These are phyloP conservation scores for Zygotorulaspora danielsina DNA, from an alignment of 805 yeast species.

Conservation along the genomic window DNA sequence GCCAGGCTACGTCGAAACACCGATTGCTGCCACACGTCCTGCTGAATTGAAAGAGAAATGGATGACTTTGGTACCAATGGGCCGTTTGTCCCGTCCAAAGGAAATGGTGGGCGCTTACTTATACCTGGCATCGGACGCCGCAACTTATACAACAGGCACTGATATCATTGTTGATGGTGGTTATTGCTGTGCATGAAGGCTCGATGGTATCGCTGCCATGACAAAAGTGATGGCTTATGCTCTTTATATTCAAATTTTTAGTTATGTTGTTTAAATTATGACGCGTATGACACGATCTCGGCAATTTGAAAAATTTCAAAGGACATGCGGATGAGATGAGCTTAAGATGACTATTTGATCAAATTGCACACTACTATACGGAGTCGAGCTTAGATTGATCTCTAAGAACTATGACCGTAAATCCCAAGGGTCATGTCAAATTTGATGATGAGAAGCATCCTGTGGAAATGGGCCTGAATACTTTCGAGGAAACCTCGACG, in stretches of 20 bases:
- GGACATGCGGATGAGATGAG: constrained; percentile 4
- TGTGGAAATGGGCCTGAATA: constrained; percentile 5
- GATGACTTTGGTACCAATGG: constrained; percentile 56
- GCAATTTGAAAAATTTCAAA: constrained; percentile 8
- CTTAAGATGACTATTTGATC: too few relatives aligned
- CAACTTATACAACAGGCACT: constrained; percentile 72
- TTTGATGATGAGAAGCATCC: constrained; percentile 22
- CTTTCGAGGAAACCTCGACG: too few relatives aligned
- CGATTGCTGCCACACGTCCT: constrained; percentile 49
- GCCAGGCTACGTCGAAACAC: constrained; percentile 79
- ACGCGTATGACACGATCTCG: neutral
- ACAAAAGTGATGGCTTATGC: too few relatives aligned
- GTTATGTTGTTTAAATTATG: too few relatives aligned
- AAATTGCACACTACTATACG: too few relatives aligned
- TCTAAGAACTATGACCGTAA: constrained; percentile 4
- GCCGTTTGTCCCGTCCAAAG: constrained; percentile 67
- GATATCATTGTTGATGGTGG: constrained; percentile 81
- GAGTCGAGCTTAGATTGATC: too few relatives aligned
- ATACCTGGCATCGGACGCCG: constrained; percentile 75
- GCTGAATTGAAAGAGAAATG: constrained; percentile 44
- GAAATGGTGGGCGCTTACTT: constrained; percentile 77
- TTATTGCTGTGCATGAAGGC: constrained; percentile 16
- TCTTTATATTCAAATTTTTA: too few relatives aligned
- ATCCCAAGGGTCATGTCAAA: constrained; percentile 21
- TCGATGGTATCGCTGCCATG: too few relatives aligned